phyloP scores from a whole-genome alignment of 345 rosid genomes.

The Dipteronia sinensis region DNA sequence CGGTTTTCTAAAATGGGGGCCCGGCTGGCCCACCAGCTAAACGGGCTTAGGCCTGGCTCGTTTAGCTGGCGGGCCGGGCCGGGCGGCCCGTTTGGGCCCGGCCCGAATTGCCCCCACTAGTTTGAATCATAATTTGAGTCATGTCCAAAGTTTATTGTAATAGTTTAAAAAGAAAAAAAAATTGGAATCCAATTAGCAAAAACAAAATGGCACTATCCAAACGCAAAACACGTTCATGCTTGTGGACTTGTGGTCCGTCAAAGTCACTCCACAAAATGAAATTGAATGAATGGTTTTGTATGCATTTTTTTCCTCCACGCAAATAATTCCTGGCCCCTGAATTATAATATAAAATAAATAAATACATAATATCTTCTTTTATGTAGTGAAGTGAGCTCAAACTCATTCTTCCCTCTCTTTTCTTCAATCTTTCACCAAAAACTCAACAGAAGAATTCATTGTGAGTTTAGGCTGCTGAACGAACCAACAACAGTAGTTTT shows the following conservation, averaged over 20 bases:
- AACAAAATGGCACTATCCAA: not conserved
- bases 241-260: slow-evolving; percentile 40
- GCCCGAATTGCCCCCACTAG: too few relatives aligned
- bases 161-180: too few relatives aligned
- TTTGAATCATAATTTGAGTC: too few relatives aligned
- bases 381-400: not conserved
- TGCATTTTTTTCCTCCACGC: slow-evolving; percentile 39
- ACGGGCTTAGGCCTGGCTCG: too few relatives aligned
- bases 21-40: too few relatives aligned
- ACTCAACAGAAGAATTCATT: slow-evolving; percentile 4
- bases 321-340: slow-evolving; percentile 31
- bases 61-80: too few relatives aligned
- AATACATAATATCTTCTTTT: not conserved
- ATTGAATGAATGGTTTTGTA: not conserved
- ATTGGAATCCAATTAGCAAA: too few relatives aligned
- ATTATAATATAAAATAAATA: not conserved
- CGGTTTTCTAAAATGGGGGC: too few relatives aligned
- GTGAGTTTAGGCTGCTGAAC: slow-evolving; percentile 4
- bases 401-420: slow-evolving; percentile 19
- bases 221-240: slow-evolving; percentile 13
- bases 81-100: too few relatives aligned
- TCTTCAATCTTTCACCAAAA: slow-evolving; percentile 15
- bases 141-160: too few relatives aligned
- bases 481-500: not conserved
- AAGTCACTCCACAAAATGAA: not conserved